Evolutionary conservation across 2,329 filamentous ascomycete genomes (phyloP), one percentile per base, ranked within the genome.

Genomic region (Pseudogymnoascus sp.): DNA sequence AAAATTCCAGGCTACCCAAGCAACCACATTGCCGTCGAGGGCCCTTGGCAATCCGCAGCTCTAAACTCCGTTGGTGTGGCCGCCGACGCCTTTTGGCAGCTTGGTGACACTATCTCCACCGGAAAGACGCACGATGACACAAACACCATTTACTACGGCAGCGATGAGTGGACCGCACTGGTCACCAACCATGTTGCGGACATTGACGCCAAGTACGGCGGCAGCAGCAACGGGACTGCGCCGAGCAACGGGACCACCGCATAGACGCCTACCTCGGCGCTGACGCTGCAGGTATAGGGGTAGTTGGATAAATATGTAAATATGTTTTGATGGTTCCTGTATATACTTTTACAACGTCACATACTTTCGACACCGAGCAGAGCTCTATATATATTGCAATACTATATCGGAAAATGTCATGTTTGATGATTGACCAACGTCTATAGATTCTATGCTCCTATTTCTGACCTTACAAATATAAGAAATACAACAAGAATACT

Each of bases 81-180:
- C 5, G 71, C 68, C 7, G 69, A 71, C 64, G 68, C 72, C 69
- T 72, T 67, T 57, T 73, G 71, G 71, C 71, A 73, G 39, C 71
- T 69, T 54, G 71, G 71, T 1, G 71, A 72, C 47, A 67, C 66
- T 2, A 47, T 72, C 10, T 68, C 65, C 0, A 64, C 42, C 16
- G 71, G 71, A 2, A 14, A 68, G 63, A 71, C 70, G 3, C 23
- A 47, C 31, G 64, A 71, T 63, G 71, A 72, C 67, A 70, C 70
- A 16, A 63, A 71, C 51, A 63, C 71, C 6, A 65, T 72, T 18
- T 71, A 69, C 61, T 71, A 71, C 61, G 70, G 70, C 7, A 66
- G 64, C n/a, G 47, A 63, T 14, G 69, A 70, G 29, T 72, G 66
- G 61, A 67, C 66, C n/a, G 51, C 34, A 61, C 39, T 61, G 34